Evolutionary conservation across 352 stramenopile species (phyloP), one percentile per base, ranked within the genome.

Genomic region (Phytophthora sojae): DNA sequence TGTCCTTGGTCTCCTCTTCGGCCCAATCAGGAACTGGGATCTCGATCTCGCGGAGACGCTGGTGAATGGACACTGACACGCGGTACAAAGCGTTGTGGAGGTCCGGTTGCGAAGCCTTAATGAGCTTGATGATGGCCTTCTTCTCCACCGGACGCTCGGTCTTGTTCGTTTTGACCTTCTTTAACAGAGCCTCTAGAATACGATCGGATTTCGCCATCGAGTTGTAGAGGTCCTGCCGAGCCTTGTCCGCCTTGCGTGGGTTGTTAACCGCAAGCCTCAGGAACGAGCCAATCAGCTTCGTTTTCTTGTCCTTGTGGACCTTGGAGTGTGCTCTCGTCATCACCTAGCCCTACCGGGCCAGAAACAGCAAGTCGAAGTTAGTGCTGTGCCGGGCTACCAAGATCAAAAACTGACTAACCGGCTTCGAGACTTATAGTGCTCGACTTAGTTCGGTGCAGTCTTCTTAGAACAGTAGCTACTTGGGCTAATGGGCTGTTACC

Each of bases 1-100:
- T 50, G 17, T 21, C 42, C 15, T 5, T 21, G 17, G 12, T 23
- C 14, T 50, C 42, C 17, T 21, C 15, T 23, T 50, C 42, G 14
- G 15, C 42, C 42, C 42, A 50, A 50, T 25, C 42, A 23, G 42
- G 42, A 8, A 50, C 42, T 7, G 42, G 42, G 9, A 50, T 50
- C 42, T 50, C 42, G 42, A 50, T 50, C 4, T 50, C 42, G 6
- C 42, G 42, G 42, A 50, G 42, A 50, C 42, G 42, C 42, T 50
- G 42, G 4, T 50, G 42, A 21, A 50, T 21, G 42, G 14, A 50
- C 42, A 25, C 14, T 1, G 14, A 50, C 42, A 50, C 42, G 42
- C 42, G 42, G 23, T 50, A 50, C 42, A 12, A 8, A 8, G 17
- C 4, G 4, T 50, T 50, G 42, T 12, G 15, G 0, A 50, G 14